These are phyloP conservation scores for Starmerella vaccinii DNA, from an alignment of 805 yeast genomes.

Conservation along the genomic window DNA sequence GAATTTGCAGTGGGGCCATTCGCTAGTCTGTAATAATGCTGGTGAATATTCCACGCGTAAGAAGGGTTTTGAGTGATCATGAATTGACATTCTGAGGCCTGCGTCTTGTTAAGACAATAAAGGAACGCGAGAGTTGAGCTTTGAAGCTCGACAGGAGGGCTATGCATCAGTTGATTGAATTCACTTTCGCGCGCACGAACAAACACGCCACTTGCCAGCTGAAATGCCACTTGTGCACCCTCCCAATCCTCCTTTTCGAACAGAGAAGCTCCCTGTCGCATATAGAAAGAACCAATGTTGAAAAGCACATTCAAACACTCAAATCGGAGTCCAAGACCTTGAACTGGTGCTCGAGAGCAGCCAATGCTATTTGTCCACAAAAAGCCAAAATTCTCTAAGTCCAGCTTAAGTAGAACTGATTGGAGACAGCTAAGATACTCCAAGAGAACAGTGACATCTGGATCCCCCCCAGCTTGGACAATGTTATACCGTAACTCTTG, in stretches of 20 bases:
- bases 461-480: not conserved
- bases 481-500: conserved; percentile 4
- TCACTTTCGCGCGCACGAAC: not conserved
- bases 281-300: conserved; percentile 57
- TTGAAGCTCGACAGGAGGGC: conserved; percentile 10
- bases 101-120: not conserved
- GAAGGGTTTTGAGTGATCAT: not conserved
- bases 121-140: not conserved
- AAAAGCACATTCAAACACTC: conserved; percentile 57
- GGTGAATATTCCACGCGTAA: not conserved
- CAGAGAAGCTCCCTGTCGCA: conserved; percentile 40
- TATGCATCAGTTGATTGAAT: not conserved
- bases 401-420: not conserved
- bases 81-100: conserved; percentile 5
- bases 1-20: not conserved
- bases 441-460: not conserved
- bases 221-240: not conserved
- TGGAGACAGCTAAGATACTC: not conserved
- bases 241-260: conserved; percentile 32
- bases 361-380: conserved; percentile 67
- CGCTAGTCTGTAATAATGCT: not conserved
- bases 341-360: conserved; percentile 40
- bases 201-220: conserved; percentile 6
- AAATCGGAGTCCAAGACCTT: conserved; percentile 40
- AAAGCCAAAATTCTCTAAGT: not conserved